Evolutionary conservation across 2,329 filamentous ascomycete genomes (phyloP).

Genomic region (Fusarium sambucinum): DNA sequence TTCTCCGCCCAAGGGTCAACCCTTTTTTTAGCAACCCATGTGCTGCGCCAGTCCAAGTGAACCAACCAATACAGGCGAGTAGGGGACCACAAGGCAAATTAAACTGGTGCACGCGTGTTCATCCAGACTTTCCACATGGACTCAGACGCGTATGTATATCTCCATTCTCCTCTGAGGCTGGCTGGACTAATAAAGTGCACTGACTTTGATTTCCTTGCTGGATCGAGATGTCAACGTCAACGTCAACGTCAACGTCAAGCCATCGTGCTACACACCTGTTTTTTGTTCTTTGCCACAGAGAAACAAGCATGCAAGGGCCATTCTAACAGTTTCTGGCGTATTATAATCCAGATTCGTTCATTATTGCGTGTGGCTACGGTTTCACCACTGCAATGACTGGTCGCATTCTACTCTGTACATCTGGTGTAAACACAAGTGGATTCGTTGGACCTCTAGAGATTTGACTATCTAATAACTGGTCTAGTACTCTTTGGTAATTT

Average conservation of each 20-base stretch:
- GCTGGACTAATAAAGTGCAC: not conserved
- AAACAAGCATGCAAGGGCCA: slow-evolving; percentile 27
- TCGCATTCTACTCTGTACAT: slow-evolving; percentile 21
- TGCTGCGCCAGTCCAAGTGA: slow-evolving; percentile 18
- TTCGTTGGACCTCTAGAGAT: not conserved
- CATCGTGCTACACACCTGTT: slow-evolving; percentile 16
- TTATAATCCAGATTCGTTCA: slow-evolving; percentile 15
- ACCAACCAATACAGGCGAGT: not conserved
- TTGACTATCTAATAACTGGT: not conserved
- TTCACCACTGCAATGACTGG: slow-evolving; percentile 31
- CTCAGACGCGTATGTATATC: slow-evolving; percentile 20
- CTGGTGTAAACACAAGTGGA: slow-evolving; percentile 1
- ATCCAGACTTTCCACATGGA: slow-evolving; percentile 21
- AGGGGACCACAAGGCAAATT: slow-evolving; percentile 30
- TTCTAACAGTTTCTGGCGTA: slow-evolving; percentile 4
- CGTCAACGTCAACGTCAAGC: slow-evolving; percentile 21
- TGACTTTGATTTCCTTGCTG: slow-evolving; percentile 2
- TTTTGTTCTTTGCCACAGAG: not conserved
- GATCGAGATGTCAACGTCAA: slow-evolving; percentile 33
- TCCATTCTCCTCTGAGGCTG: not conserved
- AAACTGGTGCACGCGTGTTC: slow-evolving; percentile 31
- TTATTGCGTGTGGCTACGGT: slow-evolving; percentile 27
- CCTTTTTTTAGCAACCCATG: slow-evolving; percentile 44
- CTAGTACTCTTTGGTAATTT: slow-evolving; percentile 1
- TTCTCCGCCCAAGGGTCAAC: slow-evolving; percentile 23